These are phyloP conservation scores for Acer negundo DNA, from an alignment of 345 rosid species.

Conservation along the genomic window DNA sequence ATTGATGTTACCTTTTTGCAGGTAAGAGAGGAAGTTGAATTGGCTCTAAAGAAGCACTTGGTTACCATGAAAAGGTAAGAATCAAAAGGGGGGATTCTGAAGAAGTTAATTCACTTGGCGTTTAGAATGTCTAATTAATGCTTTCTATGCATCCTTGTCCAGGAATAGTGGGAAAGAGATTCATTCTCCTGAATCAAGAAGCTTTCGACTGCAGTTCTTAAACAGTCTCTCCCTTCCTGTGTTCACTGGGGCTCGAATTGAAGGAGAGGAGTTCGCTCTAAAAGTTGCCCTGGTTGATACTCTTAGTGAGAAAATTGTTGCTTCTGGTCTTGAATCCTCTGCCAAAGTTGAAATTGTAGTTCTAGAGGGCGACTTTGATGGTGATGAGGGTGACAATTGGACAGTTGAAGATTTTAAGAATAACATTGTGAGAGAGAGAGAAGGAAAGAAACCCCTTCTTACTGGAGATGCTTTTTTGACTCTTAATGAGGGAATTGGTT, in stretches of 20 bases:
- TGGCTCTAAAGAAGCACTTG: conserved; percentile 78
- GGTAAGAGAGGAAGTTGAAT: conserved; percentile 96
- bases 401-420: conserved; percentile 75
- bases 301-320: conserved; percentile 57
- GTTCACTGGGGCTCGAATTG: conserved; percentile 92
- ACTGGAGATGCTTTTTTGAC: conserved; percentile 68
- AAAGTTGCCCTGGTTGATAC: conserved; percentile 74
- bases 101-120: neutral
- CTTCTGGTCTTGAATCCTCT: conserved; percentile 65
- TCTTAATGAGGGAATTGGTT: conserved; percentile 70
- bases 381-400: conserved; percentile 67
- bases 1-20: conserved; percentile 32
- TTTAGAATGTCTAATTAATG: neutral
- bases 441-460: conserved; percentile 94
- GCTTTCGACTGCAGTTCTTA: conserved; percentile 69
- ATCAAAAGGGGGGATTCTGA: conserved; percentile 11
- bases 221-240: conserved; percentile 80
- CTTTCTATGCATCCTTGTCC: conserved; percentile 30
- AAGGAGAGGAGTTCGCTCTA: conserved; percentile 73
- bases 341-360: conserved; percentile 86
- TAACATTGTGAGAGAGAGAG: conserved; percentile 91
- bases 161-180: conserved; percentile 73
- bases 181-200: conserved; percentile 55
- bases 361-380: conserved; percentile 92
- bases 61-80: conserved; percentile 62